Evolutionary conservation across 2,329 filamentous ascomycete species (phyloP).

Genomic region (Dothiorella sarmentorum): DNA sequence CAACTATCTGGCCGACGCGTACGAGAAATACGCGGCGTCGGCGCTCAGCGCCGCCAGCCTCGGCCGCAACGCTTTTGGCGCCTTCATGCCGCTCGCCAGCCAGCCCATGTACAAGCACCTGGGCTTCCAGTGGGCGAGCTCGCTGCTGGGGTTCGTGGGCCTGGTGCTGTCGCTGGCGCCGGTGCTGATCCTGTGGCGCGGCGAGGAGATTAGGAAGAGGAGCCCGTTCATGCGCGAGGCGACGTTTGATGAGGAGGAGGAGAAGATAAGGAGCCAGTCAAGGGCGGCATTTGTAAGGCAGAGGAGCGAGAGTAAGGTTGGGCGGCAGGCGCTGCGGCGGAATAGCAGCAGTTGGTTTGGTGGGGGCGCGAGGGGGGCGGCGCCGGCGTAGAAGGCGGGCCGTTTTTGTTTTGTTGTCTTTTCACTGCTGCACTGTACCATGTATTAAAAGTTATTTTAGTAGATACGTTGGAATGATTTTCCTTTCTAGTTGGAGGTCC

Average conservation of each 20-base stretch:
- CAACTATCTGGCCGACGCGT: constrained; percentile 88
- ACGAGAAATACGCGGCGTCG: constrained; percentile 78
- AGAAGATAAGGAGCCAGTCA: background rate
- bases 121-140: constrained; percentile 44
- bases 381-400: too few relatives aligned
- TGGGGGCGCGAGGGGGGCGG: too few relatives aligned
- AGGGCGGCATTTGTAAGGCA: background rate
- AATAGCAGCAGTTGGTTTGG: too few relatives aligned
- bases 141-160: constrained; percentile 43
- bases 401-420: too few relatives aligned
- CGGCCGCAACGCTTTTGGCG: constrained; percentile 79
- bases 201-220: background rate
- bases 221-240: background rate
- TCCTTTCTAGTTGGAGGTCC: too few relatives aligned
- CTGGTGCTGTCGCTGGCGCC: constrained; percentile 40
- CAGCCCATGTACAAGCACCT: constrained; percentile 38
- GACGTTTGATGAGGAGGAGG: constrained; percentile 23
- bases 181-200: constrained; percentile 29
- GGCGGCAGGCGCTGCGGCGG: too few relatives aligned
- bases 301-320: background rate
- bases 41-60: constrained; percentile 83
- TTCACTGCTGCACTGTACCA: too few relatives aligned
- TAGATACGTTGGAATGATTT: too few relatives aligned
- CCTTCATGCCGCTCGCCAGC: constrained; percentile 75
- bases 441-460: too few relatives aligned